phyloP scores from a whole-genome alignment of 805 yeast species.

The Candida broadrunensis region DNA sequence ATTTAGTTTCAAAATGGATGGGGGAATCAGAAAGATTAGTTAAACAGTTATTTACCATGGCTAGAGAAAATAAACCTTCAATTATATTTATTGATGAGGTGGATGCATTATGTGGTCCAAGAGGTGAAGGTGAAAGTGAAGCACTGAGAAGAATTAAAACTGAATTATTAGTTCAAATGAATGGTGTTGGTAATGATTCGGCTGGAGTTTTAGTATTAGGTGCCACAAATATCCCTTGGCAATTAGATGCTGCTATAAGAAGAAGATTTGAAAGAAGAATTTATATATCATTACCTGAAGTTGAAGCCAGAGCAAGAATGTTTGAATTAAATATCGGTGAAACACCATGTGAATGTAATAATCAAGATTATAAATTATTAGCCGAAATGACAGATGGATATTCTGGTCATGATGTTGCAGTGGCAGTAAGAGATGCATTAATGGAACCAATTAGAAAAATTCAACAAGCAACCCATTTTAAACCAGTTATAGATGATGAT shows the following conservation, averaged over 20 bases:
- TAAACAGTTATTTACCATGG: constrained; percentile 92
- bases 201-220: constrained; percentile 92
- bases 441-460: constrained; percentile 98
- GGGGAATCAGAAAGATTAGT: constrained; percentile 97
- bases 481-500: constrained; percentile 47
- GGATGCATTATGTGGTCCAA: constrained; percentile 95
- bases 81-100: constrained; percentile 97
- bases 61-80: constrained; percentile 92
- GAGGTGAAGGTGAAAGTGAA: constrained; percentile 97
- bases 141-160: constrained; percentile 96
- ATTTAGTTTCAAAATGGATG: constrained; percentile 98
- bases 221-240: constrained; percentile 99
- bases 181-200: constrained; percentile 96
- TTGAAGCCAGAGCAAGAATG: constrained; percentile 90
- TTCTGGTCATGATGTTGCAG: constrained; percentile 96
- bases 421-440: constrained; percentile 92
- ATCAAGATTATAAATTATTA: constrained; percentile 70
- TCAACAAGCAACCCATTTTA: constrained; percentile 94
- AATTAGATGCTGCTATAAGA: constrained; percentile 93
- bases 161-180: constrained; percentile 95
- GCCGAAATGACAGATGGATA: constrained; percentile 97
- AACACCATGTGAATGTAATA: constrained; percentile 76
- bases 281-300: constrained; percentile 91
- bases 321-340: constrained; percentile 89
- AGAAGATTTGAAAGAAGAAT: constrained; percentile 95